phyloP scores from a whole-genome alignment of 306 rosid genomes.

The Comarum palustre region DNA sequence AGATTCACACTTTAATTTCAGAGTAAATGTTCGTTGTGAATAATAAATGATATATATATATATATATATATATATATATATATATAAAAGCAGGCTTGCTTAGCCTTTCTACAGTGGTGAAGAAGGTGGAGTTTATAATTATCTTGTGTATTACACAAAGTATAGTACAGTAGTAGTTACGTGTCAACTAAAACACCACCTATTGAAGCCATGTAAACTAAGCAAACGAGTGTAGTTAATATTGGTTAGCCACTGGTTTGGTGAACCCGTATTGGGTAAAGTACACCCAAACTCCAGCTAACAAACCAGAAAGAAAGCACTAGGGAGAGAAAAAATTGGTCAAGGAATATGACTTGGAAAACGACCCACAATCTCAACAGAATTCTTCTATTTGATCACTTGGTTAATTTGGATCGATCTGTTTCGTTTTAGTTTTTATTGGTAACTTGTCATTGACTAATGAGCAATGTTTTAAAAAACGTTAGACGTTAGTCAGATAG shows the following conservation, averaged over 20 bases:
- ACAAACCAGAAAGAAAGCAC: slow-evolving; percentile 24
- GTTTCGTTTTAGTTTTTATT: background rate
- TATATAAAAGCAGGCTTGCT: background rate
- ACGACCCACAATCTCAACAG: slow-evolving; percentile 1
- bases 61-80: no score
- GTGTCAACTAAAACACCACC: slow-evolving; percentile 35
- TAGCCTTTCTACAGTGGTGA: background rate
- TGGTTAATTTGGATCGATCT: background rate
- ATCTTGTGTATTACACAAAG: slow-evolving; percentile 37
- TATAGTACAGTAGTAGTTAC: slow-evolving; percentile 21
- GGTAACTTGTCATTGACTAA: slow-evolving; percentile 12
- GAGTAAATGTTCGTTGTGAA: no score
- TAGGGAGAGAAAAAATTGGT: background rate
- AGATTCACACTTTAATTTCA: no score
- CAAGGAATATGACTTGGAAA: background rate
- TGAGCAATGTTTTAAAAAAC: no score
- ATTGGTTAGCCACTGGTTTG: slow-evolving; percentile 41
- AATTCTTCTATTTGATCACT: slow-evolving; percentile 1
- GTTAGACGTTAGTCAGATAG: no score
- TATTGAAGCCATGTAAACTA: slow-evolving; percentile 29
- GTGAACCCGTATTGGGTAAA: slow-evolving; percentile 48
- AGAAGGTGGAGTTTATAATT: background rate
- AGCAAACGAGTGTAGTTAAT: slow-evolving; percentile 17
- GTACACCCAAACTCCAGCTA: slow-evolving; percentile 46
- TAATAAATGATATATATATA: no score